A percentile compares a stretch with the other conserved stretches of the same genome.
Conservation (phyloP, 2,329 filamentous ascomycete genomes). For the Claviceps sp. region DNA sequence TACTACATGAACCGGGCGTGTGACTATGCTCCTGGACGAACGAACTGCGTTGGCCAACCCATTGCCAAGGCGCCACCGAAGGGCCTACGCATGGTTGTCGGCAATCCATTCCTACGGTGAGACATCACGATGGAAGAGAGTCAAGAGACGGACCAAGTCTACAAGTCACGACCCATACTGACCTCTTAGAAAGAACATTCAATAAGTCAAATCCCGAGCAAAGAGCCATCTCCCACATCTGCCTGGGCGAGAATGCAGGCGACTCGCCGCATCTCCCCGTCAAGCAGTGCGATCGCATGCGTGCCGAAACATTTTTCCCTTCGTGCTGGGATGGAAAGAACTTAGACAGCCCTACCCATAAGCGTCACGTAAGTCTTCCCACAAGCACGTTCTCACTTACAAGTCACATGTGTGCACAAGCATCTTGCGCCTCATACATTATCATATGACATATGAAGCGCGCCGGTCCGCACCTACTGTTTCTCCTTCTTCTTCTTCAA, state of each 20-base stretch:
- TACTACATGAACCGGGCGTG: constrained; percentile 17
- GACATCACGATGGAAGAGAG: neutral
- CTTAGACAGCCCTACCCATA: constrained; percentile 40
- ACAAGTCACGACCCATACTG: neutral
- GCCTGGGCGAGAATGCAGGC: constrained; percentile 27
- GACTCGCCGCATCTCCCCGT: constrained; percentile 38
- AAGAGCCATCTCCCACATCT: constrained; percentile 41
- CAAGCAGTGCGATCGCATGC: constrained; percentile 36
- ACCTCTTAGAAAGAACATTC: constrained; percentile 20
- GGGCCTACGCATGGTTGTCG: constrained; percentile 53
- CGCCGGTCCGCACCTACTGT: too few species aligned
- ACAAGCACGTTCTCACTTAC: neutral
- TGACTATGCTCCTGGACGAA: constrained; percentile 13
- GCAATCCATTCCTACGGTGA: constrained; percentile 35
- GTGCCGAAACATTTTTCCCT: constrained; percentile 43
- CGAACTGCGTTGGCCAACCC: constrained; percentile 10
- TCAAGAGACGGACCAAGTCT: too few species aligned
- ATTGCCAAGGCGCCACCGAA: constrained; percentile 43
- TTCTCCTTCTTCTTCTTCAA: neutral
- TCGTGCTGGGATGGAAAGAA: constrained; percentile 50
- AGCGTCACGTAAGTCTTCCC: constrained; percentile 33
- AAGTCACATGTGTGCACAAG: too few species aligned
- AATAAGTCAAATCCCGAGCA: constrained; percentile 30
- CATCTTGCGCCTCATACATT: too few species aligned
- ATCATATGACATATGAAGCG: too few species aligned